phyloP scores from a whole-genome alignment of 495 filamentous ascomycete genomes.

The Elasticomyces elasticus region DNA sequence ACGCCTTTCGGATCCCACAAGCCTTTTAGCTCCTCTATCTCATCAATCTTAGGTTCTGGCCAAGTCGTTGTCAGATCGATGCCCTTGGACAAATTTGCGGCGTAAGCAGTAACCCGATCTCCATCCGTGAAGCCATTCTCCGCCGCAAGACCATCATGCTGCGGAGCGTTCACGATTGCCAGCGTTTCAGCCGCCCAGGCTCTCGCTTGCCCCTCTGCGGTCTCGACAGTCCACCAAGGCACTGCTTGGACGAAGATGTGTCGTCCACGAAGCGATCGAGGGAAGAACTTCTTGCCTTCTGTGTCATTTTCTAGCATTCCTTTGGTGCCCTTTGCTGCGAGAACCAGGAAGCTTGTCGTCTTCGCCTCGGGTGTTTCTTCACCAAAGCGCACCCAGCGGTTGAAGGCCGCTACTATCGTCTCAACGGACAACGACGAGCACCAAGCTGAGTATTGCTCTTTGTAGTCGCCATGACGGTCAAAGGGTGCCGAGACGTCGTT shows the following conservation, averaged over 20 bases:
- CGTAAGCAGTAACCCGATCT: background rate
- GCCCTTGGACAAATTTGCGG: background rate
- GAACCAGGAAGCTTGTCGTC: background rate
- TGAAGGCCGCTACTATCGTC: background rate
- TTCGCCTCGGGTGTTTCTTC: background rate
- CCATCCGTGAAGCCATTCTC: background rate
- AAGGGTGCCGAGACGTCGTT: background rate
- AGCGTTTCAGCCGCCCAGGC: background rate
- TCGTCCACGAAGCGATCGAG: background rate
- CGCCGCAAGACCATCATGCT: background rate
- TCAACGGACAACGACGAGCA: background rate
- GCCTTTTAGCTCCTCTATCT: background rate
- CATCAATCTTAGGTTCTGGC: background rate
- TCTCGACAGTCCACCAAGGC: background rate
- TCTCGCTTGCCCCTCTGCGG: background rate
- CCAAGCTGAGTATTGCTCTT: background rate
- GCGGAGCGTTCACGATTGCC: background rate
- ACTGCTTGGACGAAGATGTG: background rate
- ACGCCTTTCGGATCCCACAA: background rate
- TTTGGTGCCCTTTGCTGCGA: background rate
- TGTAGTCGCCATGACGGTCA: background rate
- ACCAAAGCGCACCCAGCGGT: background rate
- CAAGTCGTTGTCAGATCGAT: background rate
- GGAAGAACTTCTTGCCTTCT: background rate
- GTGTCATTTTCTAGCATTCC: background rate